Percentiles rank a stretch among this genome's conserved stretches.
These are phyloP conservation scores for Diaporthe citrichinensis DNA, from an alignment of 2,329 filamentous ascomycete species.

Conservation along the genomic window DNA sequence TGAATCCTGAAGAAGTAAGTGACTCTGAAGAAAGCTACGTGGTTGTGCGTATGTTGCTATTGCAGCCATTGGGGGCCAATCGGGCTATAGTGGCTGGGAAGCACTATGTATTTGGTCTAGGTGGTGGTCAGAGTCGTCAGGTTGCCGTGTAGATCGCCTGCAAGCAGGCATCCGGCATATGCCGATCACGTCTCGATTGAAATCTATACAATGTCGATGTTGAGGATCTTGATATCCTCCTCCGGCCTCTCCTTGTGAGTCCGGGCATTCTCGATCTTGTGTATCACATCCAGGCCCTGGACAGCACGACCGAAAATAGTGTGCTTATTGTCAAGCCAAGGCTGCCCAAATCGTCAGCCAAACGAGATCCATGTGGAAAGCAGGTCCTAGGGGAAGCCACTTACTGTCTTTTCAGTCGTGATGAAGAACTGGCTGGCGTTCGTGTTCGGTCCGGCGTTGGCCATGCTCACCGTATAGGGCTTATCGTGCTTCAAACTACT, in stretches of 20 bases:
- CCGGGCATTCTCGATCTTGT: constrained; percentile 92
- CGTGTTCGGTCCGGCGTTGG: constrained; percentile 94
- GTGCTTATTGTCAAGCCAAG: constrained; percentile 96
- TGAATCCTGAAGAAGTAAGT: background rate
- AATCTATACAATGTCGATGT: constrained; percentile 74
- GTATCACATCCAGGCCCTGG: constrained; percentile 92
- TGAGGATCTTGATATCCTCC: constrained; percentile 97
- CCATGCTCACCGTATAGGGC: constrained; percentile 97
- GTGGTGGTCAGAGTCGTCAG: background rate
- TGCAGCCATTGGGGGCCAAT: background rate
- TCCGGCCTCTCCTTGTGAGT: constrained; percentile 94
- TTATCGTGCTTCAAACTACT: constrained; percentile 93
- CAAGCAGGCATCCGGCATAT: background rate
- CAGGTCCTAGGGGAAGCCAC: constrained; percentile 49
- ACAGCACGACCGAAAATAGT: constrained; percentile 95
- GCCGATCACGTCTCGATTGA: background rate
- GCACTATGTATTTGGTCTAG: background rate
- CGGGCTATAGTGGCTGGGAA: background rate
- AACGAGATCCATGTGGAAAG: background rate
- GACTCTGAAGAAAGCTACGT: background rate
- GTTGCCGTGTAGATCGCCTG: constrained; percentile 4
- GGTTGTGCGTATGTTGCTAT: background rate
- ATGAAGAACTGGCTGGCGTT: constrained; percentile 99
- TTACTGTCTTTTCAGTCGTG: constrained; percentile 93
- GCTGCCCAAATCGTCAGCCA: constrained; percentile 59